Evolutionary conservation across 2,329 filamentous ascomycete species (phyloP), one percentile per base, ranked within the genome.

Genomic region (Zymoseptoria tritici): DNA sequence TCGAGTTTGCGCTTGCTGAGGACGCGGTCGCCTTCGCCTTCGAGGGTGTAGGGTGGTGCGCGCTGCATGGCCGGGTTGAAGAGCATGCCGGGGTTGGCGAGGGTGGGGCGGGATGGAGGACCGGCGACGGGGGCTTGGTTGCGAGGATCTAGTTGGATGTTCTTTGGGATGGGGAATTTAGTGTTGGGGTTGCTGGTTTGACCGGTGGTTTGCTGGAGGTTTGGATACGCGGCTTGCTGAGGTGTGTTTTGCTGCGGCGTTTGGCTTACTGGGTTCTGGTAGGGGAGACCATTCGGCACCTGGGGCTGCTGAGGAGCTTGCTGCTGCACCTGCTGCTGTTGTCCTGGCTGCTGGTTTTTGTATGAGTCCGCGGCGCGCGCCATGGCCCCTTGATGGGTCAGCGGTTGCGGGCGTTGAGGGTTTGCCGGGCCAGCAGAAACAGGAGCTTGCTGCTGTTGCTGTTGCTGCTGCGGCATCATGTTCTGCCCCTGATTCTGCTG

Each of bases 1-100:
- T 99, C 92, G 49, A 99, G 82, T 78, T 96, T 97, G 78, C 96
- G 95, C 83, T 97, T 97, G 78, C 89, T 95, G n/a, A 99, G 80
- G 1, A 99, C 89, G 51, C 92, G 87, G 69, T 97, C 91, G 24
- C 91, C 91, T 71, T 96, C 92, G 29, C 90, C 90, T 72, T 97
- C 93, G 60, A 97, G 86, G 59, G 90, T 89, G 74, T 90, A 96
- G 0, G 86, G 85, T 0, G 91, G 90, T 52, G 90, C 85, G 71
- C 91, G 92, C 58, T 86, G 80, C 62, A 97, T 83, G 2, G 90
- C 90, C 0, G 94, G 92, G 70, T 96, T 91, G 56, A 87, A 87
- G 82, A 97, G 89, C 55, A 94, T 87, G 57, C 91, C 91, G 6
- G 86, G 86, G 63, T 89, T 89, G 21, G 91, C 91, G 70, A 94